phyloP scores from a whole-genome alignment of 1,284 basidiomycete genomes.

The Microbotryum saponariae region DNA sequence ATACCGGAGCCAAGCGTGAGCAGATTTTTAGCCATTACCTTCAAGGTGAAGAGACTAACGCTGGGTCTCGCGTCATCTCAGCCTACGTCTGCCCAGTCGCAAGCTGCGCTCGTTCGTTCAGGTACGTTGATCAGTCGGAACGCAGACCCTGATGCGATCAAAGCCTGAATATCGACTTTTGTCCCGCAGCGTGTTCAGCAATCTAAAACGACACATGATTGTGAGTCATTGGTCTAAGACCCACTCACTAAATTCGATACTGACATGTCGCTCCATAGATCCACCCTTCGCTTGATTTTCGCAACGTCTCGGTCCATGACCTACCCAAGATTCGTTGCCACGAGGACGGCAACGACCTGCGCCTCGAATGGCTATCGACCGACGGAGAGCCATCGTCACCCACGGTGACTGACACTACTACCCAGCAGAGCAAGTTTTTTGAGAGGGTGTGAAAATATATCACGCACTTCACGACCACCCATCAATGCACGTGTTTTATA shows the following conservation, averaged over 20 bases:
- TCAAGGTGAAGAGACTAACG: background rate
- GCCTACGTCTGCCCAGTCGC: constrained; percentile 27
- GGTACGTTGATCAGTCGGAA: too few relatives aligned
- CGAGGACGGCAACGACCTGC: background rate
- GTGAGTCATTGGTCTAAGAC: background rate
- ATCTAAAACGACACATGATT: constrained; percentile 31
- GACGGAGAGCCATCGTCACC: too few relatives aligned
- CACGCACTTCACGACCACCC: too few relatives aligned
- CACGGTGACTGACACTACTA: too few relatives aligned
- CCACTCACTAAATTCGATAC: background rate
- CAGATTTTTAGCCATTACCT: background rate
- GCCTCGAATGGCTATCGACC: too few relatives aligned
- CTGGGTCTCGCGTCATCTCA: background rate
- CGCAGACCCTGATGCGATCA: background rate
- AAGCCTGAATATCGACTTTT: background rate
- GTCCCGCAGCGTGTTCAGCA: constrained; percentile 1
- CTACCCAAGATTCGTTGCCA: constrained; percentile 16
- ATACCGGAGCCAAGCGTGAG: constrained; percentile 22
- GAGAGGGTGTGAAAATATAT: too few relatives aligned
- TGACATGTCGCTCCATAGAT: background rate
- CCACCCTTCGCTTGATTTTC: constrained; percentile 28
- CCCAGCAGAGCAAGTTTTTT: too few relatives aligned
- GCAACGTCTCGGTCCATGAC: constrained; percentile 20
- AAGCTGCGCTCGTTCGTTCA: constrained; percentile 16
- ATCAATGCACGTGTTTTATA: too few relatives aligned